Evolutionary conservation across 441 rosid species (phyloP).

Genomic region (Geranium incanum): DNA sequence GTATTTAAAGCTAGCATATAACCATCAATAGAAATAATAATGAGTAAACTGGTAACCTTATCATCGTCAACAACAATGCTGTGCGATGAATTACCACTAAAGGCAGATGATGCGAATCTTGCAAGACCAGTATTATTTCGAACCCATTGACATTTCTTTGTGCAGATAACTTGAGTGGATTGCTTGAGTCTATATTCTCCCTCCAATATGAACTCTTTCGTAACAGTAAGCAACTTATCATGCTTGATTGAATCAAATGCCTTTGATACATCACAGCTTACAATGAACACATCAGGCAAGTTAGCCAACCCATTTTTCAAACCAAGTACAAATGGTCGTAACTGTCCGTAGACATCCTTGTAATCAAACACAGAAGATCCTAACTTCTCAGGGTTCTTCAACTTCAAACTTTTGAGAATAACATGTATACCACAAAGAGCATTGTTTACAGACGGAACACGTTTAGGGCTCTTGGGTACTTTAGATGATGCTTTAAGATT

Average conservation of each 20-base stretch:
- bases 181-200: constrained; percentile 42
- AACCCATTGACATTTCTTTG: constrained; percentile 42
- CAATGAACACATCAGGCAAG: constrained; percentile 46
- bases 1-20: background rate
- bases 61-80: constrained; percentile 34
- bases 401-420: constrained; percentile 61
- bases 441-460: constrained; percentile 42
- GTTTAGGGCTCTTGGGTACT: constrained; percentile 21
- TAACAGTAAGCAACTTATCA: constrained; percentile 48
- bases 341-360: constrained; percentile 63
- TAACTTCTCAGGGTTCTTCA: constrained; percentile 56
- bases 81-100: constrained; percentile 32
- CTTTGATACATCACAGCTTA: constrained; percentile 72
- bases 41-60: background rate
- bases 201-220: constrained; percentile 43
- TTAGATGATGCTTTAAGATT: constrained; percentile 57
- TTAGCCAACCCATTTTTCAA: constrained; percentile 42
- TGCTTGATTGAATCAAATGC: constrained; percentile 87
- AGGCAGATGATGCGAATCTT: constrained; percentile 32
- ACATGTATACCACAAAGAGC: constrained; percentile 62
- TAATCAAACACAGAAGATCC: constrained; percentile 87
- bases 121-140: constrained; percentile 27
- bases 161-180: constrained; percentile 42
- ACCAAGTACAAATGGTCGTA: constrained; percentile 47
- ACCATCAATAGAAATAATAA: background rate